Evolutionary conservation across 768 basidiomycete genomes (phyloP), one percentile per base, ranked within the genome.

Genomic region (Naganishia vaughanmartiniae): DNA sequence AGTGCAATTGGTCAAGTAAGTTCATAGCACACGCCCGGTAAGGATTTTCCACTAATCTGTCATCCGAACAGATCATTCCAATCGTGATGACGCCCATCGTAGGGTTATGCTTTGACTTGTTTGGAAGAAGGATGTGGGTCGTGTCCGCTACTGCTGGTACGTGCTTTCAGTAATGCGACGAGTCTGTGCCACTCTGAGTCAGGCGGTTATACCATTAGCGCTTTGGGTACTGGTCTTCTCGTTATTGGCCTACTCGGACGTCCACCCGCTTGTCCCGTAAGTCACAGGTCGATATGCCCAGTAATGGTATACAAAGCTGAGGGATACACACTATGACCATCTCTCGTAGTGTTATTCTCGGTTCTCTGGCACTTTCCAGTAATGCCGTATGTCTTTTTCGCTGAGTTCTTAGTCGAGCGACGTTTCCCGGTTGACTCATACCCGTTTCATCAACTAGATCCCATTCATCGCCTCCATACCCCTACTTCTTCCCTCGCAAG

Each of bases 51-150:
- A 9, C 17, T 9, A 15, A 9, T 15, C 6, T 33, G 55, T 30
- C 6, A 6, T 56, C 34, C 21, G 42, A 15, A 42, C 17, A 58
- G 57, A 68, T 81, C 53, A 77, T 81, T 24, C 79, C 80, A 0
- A 79, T 81, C 70, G 73, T 81, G 26, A 55, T 80, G 42, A 80
- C 77, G 12, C 80, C 80, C 1, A n/a, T 75, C 14, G 72, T 77
- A 12, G 80, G 80, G 1, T 42, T 69, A 53, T 78, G 74, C 53
- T 80, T 81, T 66, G 80, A 81, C 65, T 66, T 74, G 17, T 76
- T 75, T 60, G 80, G 80, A 2, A 74, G 73, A 55, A 60, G 80
- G 30, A 79, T 76, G 74, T 42, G 73, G 58, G 77, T 79, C 69
- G 76, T 79, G 3, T 76, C 78, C 0, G 67, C 67, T 21, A 78